Evolutionary conservation across 106 monocot species (phyloP).

Genomic region (Triglochin maritima): DNA sequence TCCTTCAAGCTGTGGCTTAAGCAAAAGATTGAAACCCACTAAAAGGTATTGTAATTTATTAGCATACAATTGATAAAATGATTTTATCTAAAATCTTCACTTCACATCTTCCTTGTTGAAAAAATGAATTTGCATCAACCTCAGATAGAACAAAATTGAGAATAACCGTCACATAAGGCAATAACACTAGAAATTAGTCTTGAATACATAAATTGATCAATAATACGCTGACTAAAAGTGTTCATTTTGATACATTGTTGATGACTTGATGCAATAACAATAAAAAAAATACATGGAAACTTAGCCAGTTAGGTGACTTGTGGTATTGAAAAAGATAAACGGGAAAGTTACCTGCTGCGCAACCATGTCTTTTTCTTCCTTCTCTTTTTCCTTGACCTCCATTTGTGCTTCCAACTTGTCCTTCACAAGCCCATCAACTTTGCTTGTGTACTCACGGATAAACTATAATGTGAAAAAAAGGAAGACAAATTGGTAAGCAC

Average conservation of each 20-base stretch:
- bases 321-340: not conserved
- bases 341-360: slow-evolving; percentile 69
- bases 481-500: not conserved
- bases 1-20: not conserved
- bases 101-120: no score
- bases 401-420: slow-evolving; percentile 73
- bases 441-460: slow-evolving; percentile 88
- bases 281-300: no score
- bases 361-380: slow-evolving; percentile 93
- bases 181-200: not conserved
- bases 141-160: not conserved
- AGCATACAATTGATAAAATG: no score
- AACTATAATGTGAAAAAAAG: slow-evolving; percentile 31
- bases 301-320: no score
- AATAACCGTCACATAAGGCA: not conserved
- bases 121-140: no score
- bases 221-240: no score
- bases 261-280: no score
- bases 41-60: no score
- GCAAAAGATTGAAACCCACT: no score
- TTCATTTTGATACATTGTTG: no score
- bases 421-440: slow-evolving; percentile 90
- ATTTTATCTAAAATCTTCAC: no score
- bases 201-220: not conserved
- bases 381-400: slow-evolving; percentile 79